phyloP scores from a whole-genome alignment of 495 filamentous ascomycete genomes.

The Clohesyomyces aquaticus region DNA sequence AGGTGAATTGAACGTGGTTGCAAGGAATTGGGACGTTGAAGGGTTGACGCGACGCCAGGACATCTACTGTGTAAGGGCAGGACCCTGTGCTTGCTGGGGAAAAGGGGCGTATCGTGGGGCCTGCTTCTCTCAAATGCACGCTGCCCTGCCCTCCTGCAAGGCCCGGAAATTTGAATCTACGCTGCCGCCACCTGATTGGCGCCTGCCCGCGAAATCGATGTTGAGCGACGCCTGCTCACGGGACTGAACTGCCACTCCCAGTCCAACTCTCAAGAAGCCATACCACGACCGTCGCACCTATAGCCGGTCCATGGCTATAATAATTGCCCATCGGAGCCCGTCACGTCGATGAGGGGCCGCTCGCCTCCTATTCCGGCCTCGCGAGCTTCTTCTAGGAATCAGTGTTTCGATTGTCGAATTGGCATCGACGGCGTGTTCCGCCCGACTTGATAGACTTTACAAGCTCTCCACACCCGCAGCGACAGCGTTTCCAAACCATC shows the following conservation, averaged over 20 bases:
- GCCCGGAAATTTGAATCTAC: slow-evolving; percentile 28
- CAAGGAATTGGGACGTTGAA: slow-evolving; percentile 17
- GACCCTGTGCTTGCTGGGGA: neutral
- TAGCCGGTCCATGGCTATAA: neutral
- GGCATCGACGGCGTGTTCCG: neutral
- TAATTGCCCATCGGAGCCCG: neutral
- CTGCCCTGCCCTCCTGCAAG: slow-evolving; percentile 1
- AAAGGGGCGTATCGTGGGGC: slow-evolving; percentile 31
- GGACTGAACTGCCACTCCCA: slow-evolving; percentile 1
- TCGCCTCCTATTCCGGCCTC: neutral
- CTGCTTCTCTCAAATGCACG: slow-evolving; percentile 3
- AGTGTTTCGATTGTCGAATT: neutral
- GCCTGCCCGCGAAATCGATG: neutral
- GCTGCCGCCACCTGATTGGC: slow-evolving; percentile 25
- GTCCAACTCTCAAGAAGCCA: neutral
- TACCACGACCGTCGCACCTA: neutral
- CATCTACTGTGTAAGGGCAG: slow-evolving; percentile 2
- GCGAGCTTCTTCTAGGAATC: neutral
- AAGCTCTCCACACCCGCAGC: neutral
- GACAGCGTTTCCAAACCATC: neutral
- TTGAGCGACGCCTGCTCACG: slow-evolving; percentile 32
- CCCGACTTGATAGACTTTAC: neutral
- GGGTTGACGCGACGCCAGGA: slow-evolving; percentile 10
- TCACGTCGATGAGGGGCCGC: neutral
- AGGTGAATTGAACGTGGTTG: slow-evolving; percentile 8